These are phyloP conservation scores for Calocybe gangraenosa DNA, from an alignment of 768 basidiomycete species.

Conservation along the genomic window DNA sequence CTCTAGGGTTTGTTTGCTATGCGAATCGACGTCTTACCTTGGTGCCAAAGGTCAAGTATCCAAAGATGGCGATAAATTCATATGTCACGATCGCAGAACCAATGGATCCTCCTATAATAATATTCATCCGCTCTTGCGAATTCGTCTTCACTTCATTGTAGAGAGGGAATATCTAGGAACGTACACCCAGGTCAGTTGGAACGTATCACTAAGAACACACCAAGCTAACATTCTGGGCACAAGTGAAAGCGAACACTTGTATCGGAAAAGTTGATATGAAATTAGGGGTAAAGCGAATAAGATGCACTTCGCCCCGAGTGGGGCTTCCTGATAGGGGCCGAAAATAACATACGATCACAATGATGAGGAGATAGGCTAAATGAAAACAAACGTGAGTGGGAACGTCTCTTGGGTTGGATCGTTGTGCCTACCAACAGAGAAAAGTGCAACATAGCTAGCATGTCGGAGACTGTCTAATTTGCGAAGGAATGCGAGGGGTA, in stretches of 20 bases:
- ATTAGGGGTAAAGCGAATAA: constrained; percentile 69
- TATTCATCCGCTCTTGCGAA: constrained; percentile 79
- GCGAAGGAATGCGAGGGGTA: constrained; percentile 81
- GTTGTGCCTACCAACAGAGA: constrained; percentile 70
- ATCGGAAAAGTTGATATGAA: constrained; percentile 89
- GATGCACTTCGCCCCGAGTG: constrained; percentile 60
- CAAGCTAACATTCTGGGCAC: constrained; percentile 79
- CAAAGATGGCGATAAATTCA: constrained; percentile 83
- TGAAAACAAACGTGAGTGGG: constrained; percentile 1
- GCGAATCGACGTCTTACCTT: constrained; percentile 41
- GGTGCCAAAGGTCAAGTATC: constrained; percentile 91
- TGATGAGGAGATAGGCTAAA: constrained; percentile 69
- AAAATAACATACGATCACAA: constrained; percentile 80
- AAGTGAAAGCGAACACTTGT: constrained; percentile 90
- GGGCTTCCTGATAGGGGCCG: constrained; percentile 64
- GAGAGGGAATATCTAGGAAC: constrained; percentile 77
- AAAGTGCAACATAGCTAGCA: constrained; percentile 88
- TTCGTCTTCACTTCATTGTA: constrained; percentile 88
- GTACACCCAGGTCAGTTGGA: constrained; percentile 4
- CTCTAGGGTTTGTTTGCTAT: neutral
- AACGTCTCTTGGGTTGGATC: neutral
- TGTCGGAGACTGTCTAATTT: constrained; percentile 83
- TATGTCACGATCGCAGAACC: constrained; percentile 82
- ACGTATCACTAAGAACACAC: neutral
- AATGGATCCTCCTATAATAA: constrained; percentile 83